These are phyloP conservation scores for Gastrodia elata DNA, from an alignment of 106 monocot genomes.

Conservation along the genomic window DNA sequence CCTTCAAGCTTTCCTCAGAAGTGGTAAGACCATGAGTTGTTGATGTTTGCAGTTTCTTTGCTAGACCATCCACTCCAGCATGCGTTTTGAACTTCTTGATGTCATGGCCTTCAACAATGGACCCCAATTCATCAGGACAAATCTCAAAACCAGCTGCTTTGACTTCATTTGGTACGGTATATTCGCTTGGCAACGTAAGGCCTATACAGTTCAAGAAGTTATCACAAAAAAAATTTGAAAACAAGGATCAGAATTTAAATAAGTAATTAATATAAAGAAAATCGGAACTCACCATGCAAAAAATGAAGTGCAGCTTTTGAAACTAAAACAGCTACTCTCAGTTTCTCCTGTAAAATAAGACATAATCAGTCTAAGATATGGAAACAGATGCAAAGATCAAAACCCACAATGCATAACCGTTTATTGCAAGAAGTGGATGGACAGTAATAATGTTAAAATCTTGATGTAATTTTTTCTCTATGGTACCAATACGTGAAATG, in stretches of 20 bases:
- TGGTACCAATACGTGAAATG: neutral
- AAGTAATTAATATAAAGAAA: neutral
- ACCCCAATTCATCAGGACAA: constrained; percentile 30
- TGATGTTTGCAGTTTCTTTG: constrained; percentile 23
- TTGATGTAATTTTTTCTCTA: neutral
- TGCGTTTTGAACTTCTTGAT: constrained; percentile 23
- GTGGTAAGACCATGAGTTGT: constrained; percentile 13
- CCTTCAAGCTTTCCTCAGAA: constrained; percentile 12
- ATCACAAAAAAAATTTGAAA: neutral
- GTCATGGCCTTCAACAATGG: constrained; percentile 34
- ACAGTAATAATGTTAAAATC: neutral
- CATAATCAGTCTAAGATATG: neutral
- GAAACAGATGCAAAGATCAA: neutral
- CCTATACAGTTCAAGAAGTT: neutral
- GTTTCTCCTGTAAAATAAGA: constrained; percentile 23
- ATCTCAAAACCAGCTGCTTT: constrained; percentile 30
- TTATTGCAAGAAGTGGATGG: neutral
- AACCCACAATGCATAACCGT: neutral
- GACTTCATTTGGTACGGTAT: constrained; percentile 21
- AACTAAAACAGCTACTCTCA: constrained; percentile 23
- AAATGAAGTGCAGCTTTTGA: constrained; percentile 35
- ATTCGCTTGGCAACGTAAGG: constrained; percentile 14
- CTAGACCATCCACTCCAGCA: constrained; percentile 22
- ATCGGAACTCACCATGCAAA: constrained; percentile 17
- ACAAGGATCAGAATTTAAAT: neutral